These are phyloP conservation scores for Apophysomyces variabilis DNA, from an alignment of 371 early-diverging fungal species.

Conservation along the genomic window DNA sequence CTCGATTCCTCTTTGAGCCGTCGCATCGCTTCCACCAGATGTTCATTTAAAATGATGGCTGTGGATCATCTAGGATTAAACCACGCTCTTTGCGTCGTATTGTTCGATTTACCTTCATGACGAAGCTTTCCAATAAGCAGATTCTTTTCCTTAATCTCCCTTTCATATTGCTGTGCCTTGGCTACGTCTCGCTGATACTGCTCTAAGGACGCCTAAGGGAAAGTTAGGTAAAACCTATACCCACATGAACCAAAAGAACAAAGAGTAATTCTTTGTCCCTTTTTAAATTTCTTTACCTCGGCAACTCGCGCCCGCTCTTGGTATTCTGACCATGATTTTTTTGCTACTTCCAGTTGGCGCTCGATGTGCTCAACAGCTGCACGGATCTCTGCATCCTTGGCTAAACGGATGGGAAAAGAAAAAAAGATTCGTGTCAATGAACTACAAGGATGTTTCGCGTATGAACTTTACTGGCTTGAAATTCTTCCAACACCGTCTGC, in stretches of 20 bases:
- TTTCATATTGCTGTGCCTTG: slow-evolving; percentile 67
- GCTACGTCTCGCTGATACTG: slow-evolving; percentile 65
- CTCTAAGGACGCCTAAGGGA: slow-evolving; percentile 23
- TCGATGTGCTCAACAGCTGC: slow-evolving; percentile 75
- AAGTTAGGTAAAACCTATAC: too few species aligned
- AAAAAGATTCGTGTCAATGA: neutral
- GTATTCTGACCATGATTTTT: slow-evolving; percentile 61
- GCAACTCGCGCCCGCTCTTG: slow-evolving; percentile 61
- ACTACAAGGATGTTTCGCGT: neutral
- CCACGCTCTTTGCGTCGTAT: too few species aligned
- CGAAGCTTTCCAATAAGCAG: slow-evolving; percentile 78
- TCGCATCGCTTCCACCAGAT: slow-evolving; percentile 85
- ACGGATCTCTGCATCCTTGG: slow-evolving; percentile 79
- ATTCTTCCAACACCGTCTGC: slow-evolving; percentile 85
- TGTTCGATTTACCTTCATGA: slow-evolving; percentile 63
- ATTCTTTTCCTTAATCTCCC: slow-evolving; percentile 78
- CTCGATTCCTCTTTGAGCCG: slow-evolving; percentile 77
- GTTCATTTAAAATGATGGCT: slow-evolving; percentile 84
- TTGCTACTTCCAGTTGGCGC: slow-evolving; percentile 57
- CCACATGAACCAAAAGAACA: too few species aligned
- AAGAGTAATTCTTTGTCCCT: neutral
- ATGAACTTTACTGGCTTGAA: slow-evolving; percentile 73
- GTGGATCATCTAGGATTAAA: neutral
- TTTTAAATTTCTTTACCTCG: slow-evolving; percentile 46
- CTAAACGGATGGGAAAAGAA: slow-evolving; percentile 23